phyloP scores from a whole-genome alignment of 495 filamentous ascomycete genomes.

The Penicillium waksmanii region DNA sequence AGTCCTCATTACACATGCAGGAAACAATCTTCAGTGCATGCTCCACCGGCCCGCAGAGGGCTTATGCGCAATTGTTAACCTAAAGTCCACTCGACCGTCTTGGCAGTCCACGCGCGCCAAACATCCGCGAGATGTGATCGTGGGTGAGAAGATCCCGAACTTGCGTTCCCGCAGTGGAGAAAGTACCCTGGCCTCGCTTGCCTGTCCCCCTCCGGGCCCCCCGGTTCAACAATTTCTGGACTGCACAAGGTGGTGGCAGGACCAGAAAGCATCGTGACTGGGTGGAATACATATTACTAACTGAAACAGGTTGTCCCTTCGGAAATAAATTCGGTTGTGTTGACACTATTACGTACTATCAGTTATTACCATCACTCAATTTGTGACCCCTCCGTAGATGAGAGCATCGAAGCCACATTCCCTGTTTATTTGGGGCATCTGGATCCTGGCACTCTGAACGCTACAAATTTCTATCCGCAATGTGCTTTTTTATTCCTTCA shows the following conservation, averaged over 20 bases:
- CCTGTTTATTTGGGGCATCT: not conserved
- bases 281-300: not conserved
- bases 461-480: not conserved
- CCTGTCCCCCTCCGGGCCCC: not conserved
- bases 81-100: slow-evolving; percentile 9
- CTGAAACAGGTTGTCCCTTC: no score
- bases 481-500: not conserved
- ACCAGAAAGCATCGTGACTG: not conserved
- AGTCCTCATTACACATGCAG: not conserved
- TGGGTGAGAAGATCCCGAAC: slow-evolving; percentile 3
- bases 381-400: not conserved
- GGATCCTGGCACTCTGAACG: not conserved
- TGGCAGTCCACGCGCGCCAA: slow-evolving; percentile 7
- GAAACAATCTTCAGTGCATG: slow-evolving; percentile 17
- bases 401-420: not conserved
- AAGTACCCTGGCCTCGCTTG: not conserved
- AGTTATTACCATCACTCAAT: not conserved
- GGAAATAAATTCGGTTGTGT: not conserved
- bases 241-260: not conserved
- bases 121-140: slow-evolving; percentile 5
- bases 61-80: slow-evolving; percentile 13
- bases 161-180: slow-evolving; percentile 8
- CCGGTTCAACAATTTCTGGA: not conserved
- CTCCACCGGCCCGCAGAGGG: slow-evolving; percentile 14
- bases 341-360: not conserved